Evolutionary conservation across 441 rosid genomes (phyloP).

Genomic region (Pelargonium citronellum): DNA sequence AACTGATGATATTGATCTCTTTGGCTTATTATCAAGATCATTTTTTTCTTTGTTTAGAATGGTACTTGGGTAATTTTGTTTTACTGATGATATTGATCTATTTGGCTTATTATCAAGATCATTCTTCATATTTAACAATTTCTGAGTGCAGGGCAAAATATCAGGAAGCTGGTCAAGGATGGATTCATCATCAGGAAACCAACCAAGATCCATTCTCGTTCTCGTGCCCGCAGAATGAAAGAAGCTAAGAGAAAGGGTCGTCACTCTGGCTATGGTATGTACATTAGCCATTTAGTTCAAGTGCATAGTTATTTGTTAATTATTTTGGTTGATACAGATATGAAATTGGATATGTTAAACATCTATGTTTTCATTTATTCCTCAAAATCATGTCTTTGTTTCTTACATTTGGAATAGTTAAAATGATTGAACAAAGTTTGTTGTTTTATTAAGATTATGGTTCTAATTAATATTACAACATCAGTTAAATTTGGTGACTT

Average conservation of each 20-base stretch:
- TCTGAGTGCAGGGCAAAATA: slow-evolving; percentile 57
- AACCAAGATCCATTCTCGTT: slow-evolving; percentile 86
- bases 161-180: slow-evolving; percentile 92
- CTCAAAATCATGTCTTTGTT: no score
- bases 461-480: no score
- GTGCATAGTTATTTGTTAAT: background rate
- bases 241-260: slow-evolving; percentile 64
- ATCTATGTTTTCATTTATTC: no score
- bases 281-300: no score
- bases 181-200: slow-evolving; percentile 92
- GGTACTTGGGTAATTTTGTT: background rate
- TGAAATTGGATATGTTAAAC: no score
- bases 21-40: background rate
- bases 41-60: background rate
- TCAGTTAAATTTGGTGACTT: no score
- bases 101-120: background rate
- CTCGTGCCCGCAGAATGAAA: slow-evolving; percentile 83
- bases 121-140: background rate
- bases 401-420: no score
- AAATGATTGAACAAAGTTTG: no score
- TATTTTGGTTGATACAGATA: no score
- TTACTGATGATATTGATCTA: background rate
- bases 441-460: no score
- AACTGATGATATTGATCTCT: background rate
- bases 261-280: background rate